phyloP scores from a whole-genome alignment of 2,329 filamentous ascomycete genomes.

The Ophiocordyceps australis region DNA sequence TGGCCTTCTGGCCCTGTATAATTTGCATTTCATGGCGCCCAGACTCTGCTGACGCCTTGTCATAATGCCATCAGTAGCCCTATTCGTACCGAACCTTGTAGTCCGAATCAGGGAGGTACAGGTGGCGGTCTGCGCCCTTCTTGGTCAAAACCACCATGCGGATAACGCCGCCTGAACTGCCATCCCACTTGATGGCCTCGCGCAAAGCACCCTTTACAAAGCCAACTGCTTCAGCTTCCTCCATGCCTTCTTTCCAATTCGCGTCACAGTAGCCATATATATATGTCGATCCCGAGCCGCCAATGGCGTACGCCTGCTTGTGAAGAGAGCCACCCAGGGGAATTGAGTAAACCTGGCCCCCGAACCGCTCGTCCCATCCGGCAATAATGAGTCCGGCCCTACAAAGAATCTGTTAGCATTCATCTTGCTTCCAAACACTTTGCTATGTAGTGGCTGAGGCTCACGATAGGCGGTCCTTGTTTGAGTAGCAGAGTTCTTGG shows the following conservation, averaged over 20 bases:
- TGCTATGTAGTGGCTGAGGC: constrained; percentile 17
- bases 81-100: constrained; percentile 59
- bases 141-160: constrained; percentile 91
- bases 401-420: constrained; percentile 1
- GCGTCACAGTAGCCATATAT: constrained; percentile 98
- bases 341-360: constrained; percentile 94
- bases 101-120: constrained; percentile 86
- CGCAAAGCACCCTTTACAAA: constrained; percentile 85
- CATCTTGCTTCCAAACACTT: too few relatives aligned
- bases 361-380: constrained; percentile 90
- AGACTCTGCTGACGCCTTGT: too few relatives aligned
- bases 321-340: constrained; percentile 91
- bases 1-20: too few relatives aligned
- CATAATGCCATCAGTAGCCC: constrained; percentile 12
- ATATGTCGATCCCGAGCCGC: constrained; percentile 93
- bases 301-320: constrained; percentile 92
- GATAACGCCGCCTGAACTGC: constrained; percentile 94
- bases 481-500: constrained; percentile 94
- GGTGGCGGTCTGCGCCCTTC: constrained; percentile 75
- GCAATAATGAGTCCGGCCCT: constrained; percentile 96
- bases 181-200: constrained; percentile 99
- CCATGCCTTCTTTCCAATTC: constrained; percentile 92
- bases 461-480: constrained; percentile 85
- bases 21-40: constrained; percentile 2
- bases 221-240: constrained; percentile 69